These are phyloP conservation scores for Aureobasidium sp. DNA, from an alignment of 2,329 filamentous ascomycete genomes.

Conservation along the genomic window DNA sequence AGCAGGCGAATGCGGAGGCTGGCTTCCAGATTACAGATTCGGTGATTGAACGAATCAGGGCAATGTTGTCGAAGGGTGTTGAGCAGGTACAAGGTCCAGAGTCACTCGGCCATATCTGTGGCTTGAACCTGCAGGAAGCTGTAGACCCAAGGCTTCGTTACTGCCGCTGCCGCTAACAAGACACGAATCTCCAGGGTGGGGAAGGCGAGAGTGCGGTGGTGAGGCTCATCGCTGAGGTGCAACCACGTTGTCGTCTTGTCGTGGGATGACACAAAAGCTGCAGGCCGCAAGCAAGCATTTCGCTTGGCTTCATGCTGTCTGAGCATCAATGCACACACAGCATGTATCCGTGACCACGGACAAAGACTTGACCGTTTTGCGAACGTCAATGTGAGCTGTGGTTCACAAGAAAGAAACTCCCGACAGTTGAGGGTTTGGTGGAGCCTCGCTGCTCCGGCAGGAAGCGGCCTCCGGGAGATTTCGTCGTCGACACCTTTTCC, in stretches of 20 bases:
- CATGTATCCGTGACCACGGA: background rate
- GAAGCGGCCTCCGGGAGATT: background rate
- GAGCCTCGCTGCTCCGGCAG: background rate
- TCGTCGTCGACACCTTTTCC: background rate
- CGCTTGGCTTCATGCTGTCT: background rate
- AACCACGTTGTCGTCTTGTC: background rate
- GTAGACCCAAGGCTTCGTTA: background rate
- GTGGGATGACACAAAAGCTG: background rate
- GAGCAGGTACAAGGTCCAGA: background rate
- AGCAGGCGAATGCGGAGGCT: background rate
- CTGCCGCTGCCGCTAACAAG: background rate
- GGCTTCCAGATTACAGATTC: background rate
- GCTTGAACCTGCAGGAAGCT: conserved; percentile 5
- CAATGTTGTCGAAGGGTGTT: background rate
- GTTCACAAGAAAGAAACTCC: background rate
- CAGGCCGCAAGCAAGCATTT: background rate
- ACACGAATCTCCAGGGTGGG: background rate
- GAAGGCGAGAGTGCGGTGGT: background rate
- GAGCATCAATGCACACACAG: background rate
- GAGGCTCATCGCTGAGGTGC: background rate
- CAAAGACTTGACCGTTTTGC: background rate
- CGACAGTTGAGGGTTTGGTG: background rate
- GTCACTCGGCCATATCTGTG: conserved; percentile 5
- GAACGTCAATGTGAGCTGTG: background rate
- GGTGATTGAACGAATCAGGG: background rate